Percentiles rank a stretch among this genome's conserved stretches.
phyloP scores from a whole-genome alignment of 305 asterid genomes.

The Fraxinus greggii region DNA sequence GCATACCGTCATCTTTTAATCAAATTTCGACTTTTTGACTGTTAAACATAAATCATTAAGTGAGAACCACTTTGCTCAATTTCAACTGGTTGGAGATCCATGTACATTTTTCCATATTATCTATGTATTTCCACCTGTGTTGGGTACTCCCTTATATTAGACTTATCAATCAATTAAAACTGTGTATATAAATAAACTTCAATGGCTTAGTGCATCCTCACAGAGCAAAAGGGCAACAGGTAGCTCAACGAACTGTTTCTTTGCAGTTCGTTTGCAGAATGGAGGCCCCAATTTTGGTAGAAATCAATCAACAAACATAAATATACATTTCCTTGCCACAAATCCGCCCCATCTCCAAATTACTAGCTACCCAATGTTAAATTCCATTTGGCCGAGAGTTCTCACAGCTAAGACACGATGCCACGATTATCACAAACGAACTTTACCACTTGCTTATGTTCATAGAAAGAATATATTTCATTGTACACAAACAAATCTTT shows the following conservation, averaged over 20 bases:
- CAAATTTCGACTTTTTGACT: background rate
- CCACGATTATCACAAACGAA: background rate
- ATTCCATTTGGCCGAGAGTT: background rate
- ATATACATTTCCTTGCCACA: background rate
- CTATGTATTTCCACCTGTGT: background rate
- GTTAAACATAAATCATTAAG: background rate
- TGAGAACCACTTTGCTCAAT: background rate
- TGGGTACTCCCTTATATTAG: background rate
- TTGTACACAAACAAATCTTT: conserved; percentile 18
- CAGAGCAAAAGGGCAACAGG: background rate
- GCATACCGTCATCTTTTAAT: background rate
- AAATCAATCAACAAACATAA: background rate
- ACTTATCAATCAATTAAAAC: background rate
- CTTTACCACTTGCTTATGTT: background rate
- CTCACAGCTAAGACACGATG: background rate
- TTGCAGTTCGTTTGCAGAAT: background rate
- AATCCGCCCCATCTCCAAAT: background rate
- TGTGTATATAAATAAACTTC: background rate
- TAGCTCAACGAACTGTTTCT: background rate
- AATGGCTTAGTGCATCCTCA: background rate
- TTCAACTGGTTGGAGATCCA: background rate
- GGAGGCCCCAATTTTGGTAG: background rate
- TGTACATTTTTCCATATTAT: background rate
- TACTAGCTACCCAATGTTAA: background rate
- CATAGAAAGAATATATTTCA: conserved; percentile 30